Conservation (phyloP, 2,329 filamentous ascomycete genomes). For the Metarhizium humberi region DNA sequence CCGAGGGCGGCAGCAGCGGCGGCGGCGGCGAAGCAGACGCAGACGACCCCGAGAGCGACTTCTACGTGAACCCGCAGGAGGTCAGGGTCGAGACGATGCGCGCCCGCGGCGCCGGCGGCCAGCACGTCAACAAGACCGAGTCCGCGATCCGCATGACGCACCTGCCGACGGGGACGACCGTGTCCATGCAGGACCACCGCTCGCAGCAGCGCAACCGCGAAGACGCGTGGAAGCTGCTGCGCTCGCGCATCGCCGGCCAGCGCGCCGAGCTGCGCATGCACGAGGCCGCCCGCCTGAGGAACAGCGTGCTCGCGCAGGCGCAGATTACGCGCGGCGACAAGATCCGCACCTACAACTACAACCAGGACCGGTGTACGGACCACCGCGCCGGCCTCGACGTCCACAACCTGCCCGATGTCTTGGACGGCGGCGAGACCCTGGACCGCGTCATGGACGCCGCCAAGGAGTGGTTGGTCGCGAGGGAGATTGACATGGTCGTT, state of each 20-base stretch:
- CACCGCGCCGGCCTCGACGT: conserved; percentile 74
- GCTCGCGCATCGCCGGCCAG: conserved; percentile 71
- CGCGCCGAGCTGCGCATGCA: conserved; percentile 77
- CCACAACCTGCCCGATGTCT: conserved; percentile 71
- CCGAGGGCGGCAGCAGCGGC: conserved; percentile 39
- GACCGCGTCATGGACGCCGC: conserved; percentile 73
- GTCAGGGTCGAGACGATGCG: conserved; percentile 84
- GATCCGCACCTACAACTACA: conserved; percentile 82
- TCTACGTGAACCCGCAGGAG: conserved; percentile 78
- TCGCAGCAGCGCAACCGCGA: conserved; percentile 87
- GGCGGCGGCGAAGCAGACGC: conserved; percentile 42
- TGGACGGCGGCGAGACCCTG: conserved; percentile 62
- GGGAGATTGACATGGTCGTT: conserved; percentile 64
- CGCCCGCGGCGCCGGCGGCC: conserved; percentile 82
- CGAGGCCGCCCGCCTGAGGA: conserved; percentile 61
- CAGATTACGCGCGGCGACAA: conserved; percentile 89
- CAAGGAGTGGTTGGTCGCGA: conserved; percentile 62
- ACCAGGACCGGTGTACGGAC: conserved; percentile 72
- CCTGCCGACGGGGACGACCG: conserved; percentile 73
- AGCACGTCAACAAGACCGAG: conserved; percentile 98
- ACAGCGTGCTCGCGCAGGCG: conserved; percentile 69
- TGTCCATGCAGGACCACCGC: conserved; percentile 86
- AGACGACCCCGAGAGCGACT: conserved; percentile 81
- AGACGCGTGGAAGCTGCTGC: conserved; percentile 76
- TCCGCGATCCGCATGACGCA: conserved; percentile 91